Base-by-base conservation (phyloP, 75 land plant species). In the Cryptomeria japonica region DNA sequence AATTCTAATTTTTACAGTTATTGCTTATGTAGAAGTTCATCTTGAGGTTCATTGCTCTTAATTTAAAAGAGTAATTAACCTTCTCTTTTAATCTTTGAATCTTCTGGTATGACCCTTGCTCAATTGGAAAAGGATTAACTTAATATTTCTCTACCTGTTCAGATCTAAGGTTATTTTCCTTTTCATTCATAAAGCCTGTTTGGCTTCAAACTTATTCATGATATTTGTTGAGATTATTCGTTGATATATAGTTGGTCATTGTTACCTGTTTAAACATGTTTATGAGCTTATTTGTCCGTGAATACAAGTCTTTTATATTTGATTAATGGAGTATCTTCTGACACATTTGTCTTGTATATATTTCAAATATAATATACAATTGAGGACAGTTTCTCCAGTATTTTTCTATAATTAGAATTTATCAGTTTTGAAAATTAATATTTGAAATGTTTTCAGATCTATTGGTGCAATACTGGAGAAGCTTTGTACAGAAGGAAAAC, bases 401-500 rank as follows among this genome's bases (percentile, higher is more conserved):
- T 46, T 44, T 79, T 82, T 2, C 46, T 46, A 46, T 14, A 82
- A 46, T 28, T 82, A 46, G 84, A 44, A 82, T 82, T 79, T 79
- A 41, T 34, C 2, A n/a, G 1, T 28, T 44, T 82, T 10, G 0
- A n/a, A 46, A 75, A 46, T 46, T 82, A 79, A 44, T 28, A 9
- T 46, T 46, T 36, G 47, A 51, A 18, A 34, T 34, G 28, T 7
- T 32, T 34, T 34, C 42, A 83, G 85, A 51, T 87, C 80, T 72
- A 19, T 90, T 36, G 28, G 91, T 86, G 91, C 93, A 53, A 88
- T 32, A 12, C 85, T 96, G 90, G 92, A 96, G 93, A 86, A 83
- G 75, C 22, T 90, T 46, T 96, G 96, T 49, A 76, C 91, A 31
- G 93, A 96, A 75, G 97, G 97, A 68, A 93, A 87, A 51, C 94